phyloP scores from a whole-genome alignment of 495 filamentous ascomycete species.

The Talaromyces stipitatus region DNA sequence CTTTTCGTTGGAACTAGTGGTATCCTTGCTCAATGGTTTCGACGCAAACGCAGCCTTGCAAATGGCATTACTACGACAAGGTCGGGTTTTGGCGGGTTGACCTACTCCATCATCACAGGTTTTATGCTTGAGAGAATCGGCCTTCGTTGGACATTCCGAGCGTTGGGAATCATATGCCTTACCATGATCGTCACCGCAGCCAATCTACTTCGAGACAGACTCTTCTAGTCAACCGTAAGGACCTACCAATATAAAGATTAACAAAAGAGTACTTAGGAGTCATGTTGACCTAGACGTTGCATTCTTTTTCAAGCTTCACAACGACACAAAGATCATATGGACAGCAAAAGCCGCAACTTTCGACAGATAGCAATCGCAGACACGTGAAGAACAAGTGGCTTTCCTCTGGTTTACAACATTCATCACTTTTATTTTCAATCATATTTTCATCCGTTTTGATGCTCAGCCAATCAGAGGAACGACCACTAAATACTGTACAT shows the following conservation, averaged over 20 bases:
- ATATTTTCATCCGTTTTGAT: too few relatives aligned
- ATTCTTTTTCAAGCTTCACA: conserved; percentile 9
- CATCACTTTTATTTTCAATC: too few relatives aligned
- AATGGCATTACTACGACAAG: conserved; percentile 62
- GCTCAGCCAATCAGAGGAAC: too few relatives aligned
- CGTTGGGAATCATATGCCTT: conserved; percentile 55
- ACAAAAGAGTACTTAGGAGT: conserved; percentile 13
- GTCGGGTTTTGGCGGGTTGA: conserved; percentile 60
- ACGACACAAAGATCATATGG: conserved; percentile 5
- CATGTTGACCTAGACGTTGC: conserved; percentile 9
- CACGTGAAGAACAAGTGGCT: conserved; percentile 9
- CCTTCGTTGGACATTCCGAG: conserved; percentile 59
- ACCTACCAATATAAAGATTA: conserved; percentile 13
- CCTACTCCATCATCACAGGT: conserved; percentile 33
- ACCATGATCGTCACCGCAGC: conserved; percentile 51
- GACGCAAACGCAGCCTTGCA: conserved; percentile 54
- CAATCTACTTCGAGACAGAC: conserved; percentile 50
- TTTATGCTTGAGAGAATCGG: conserved; percentile 43
- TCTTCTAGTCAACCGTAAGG: neutral
- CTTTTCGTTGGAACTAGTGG: conserved; percentile 53
- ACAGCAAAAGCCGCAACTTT: conserved; percentile 4
- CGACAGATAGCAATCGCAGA: conserved; percentile 4
- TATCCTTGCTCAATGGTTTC: conserved; percentile 70
- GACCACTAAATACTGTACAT: too few relatives aligned
- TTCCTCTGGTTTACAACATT: too few relatives aligned